Percentiles rank a stretch among this genome's conserved stretches.
Conservation (phyloP, 73 alveolate genomes). For the Paramecium sonneborni region DNA sequence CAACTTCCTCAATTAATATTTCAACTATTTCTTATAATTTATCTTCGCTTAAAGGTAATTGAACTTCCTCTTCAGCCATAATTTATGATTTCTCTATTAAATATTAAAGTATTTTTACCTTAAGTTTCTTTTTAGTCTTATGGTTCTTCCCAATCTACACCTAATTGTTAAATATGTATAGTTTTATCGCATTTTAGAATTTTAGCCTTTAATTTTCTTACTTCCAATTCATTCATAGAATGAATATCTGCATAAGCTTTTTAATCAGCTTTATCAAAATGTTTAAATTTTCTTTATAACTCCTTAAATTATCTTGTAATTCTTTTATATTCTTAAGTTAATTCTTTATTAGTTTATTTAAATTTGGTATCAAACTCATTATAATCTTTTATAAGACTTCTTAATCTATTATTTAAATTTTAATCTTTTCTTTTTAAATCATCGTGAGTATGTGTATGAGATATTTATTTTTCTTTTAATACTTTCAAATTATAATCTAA, state of each 20-base stretch:
- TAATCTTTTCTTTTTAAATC: conserved; percentile 73
- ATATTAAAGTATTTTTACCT: conserved; percentile 17
- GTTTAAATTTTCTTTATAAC: conserved; percentile 76
- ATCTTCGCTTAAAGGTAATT: conserved; percentile 35
- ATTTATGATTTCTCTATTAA: conserved; percentile 43
- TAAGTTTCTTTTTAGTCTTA: conserved; percentile 11
- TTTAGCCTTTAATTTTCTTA: conserved; percentile 78
- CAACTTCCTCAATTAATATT: conserved; percentile 77
- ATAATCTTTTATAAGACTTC: conserved; percentile 73
- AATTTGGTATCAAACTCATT: conserved; percentile 68
- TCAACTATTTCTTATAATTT: conserved; percentile 80
- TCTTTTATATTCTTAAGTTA: conserved; percentile 82
- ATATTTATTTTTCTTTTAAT: conserved; percentile 78
- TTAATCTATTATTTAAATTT: conserved; percentile 73
- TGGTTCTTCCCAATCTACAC: conserved; percentile 81
- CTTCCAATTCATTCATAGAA: conserved; percentile 90
- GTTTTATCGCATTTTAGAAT: conserved; percentile 87
- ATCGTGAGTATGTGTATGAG: conserved; percentile 70
- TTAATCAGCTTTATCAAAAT: conserved; percentile 77
- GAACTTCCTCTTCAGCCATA: conserved; percentile 59
- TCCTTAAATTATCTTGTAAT: conserved; percentile 85
- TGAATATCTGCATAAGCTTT: conserved; percentile 84
- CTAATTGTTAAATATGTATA: conserved; percentile 85
- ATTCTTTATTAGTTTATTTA: conserved; percentile 75
- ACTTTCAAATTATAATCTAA: conserved; percentile 83